Conservation (phyloP, 1,284 basidiomycete species). For the Sutorius eximius region DNA sequence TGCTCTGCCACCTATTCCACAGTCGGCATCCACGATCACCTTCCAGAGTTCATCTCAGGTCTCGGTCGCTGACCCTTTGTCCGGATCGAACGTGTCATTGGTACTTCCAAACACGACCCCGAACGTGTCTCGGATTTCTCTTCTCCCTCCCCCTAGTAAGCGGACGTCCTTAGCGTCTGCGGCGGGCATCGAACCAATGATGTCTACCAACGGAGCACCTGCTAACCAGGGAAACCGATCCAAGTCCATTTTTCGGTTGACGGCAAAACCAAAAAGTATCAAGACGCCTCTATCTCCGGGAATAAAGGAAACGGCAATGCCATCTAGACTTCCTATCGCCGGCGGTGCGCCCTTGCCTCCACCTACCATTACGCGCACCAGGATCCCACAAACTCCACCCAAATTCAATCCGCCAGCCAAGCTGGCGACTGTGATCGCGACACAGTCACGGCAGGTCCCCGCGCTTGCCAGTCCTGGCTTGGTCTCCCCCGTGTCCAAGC, state of each 20-base stretch:
- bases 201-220: conserved; percentile 1
- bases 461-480: neutral
- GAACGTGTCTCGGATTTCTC: conserved; percentile 24
- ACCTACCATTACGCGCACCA: conserved; percentile 14
- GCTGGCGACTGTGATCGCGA: conserved; percentile 31
- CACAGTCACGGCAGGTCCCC: conserved; percentile 22
- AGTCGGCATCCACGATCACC: conserved; percentile 30
- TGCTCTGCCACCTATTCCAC: conserved; percentile 30
- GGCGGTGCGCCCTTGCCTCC: conserved; percentile 8
- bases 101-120: neutral
- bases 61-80: conserved; percentile 21
- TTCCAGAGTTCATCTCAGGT: conserved; percentile 26
- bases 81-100: conserved; percentile 26
- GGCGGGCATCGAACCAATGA: conserved; percentile 20
- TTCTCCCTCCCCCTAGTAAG: conserved; percentile 26
- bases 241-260: conserved; percentile 33
- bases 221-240: conserved; percentile 12
- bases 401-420: conserved; percentile 34
- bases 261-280: conserved; percentile 27
- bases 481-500: conserved; percentile 17
- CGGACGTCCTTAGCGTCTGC: conserved; percentile 30
- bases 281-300: conserved; percentile 17
- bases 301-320: neutral
- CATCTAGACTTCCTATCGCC: conserved; percentile 16
- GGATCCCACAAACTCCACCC: conserved; percentile 26